Conservation (phyloP, 345 rosid genomes). For the Durio zibethinus region DNA sequence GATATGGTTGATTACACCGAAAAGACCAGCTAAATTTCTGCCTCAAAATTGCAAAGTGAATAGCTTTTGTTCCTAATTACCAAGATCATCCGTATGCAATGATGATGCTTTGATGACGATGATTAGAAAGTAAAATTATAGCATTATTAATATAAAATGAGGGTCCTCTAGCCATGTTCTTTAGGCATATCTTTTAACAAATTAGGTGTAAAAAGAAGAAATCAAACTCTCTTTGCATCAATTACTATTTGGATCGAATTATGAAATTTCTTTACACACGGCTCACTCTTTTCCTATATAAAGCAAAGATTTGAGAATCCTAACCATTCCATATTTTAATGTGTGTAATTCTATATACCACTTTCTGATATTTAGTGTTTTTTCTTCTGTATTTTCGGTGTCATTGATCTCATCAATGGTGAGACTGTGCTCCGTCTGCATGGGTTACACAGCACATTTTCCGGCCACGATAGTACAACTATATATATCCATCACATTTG, state of each 20-base stretch:
- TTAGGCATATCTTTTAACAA: slow-evolving; percentile 8
- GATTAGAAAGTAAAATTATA: neutral
- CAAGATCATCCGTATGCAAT: slow-evolving; percentile 5
- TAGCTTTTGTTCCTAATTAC: neutral
- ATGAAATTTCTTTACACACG: neutral
- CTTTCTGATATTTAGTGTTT: neutral
- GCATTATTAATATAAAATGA: neutral
- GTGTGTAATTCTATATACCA: neutral
- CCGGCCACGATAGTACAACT: no score
- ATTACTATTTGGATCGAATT: slow-evolving; percentile 5
- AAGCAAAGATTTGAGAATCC: slow-evolving; percentile 3
- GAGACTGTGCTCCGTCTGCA: neutral
- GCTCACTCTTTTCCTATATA: slow-evolving; percentile 1
- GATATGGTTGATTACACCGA: neutral
- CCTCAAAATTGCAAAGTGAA: neutral
- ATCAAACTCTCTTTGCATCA: slow-evolving; percentile 6
- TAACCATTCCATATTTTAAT: neutral
- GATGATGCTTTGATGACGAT: slow-evolving; percentile 13
- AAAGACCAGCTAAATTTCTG: slow-evolving; percentile 7
- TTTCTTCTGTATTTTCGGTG: slow-evolving; percentile 1
- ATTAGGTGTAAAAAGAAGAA: slow-evolving; percentile 16
- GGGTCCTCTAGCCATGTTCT: slow-evolving; percentile 13
- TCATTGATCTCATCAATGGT: neutral
- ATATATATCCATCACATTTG: neutral
- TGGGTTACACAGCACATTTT: no score